Conservation (phyloP, 805 yeast species). For the Sugiyamaella qingdaonensis region DNA sequence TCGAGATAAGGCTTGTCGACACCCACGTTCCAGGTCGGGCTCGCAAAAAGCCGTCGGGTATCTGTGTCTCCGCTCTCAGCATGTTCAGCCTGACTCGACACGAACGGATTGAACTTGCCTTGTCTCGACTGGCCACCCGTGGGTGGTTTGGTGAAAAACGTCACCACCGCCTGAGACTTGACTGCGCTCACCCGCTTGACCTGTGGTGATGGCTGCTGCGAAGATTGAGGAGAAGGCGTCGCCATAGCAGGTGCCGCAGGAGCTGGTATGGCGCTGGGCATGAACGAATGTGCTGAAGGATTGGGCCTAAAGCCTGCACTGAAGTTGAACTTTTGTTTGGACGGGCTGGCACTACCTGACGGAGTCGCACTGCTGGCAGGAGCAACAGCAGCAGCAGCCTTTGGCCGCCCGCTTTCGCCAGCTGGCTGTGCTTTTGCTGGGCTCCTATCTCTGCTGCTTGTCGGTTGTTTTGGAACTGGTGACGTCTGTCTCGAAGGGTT, state of each 20-base stretch:
- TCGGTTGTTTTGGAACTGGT: neutral
- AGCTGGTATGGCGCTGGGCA: conserved; percentile 19
- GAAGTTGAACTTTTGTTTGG: conserved; percentile 52
- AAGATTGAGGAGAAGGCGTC: conserved; percentile 20
- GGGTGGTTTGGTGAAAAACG: conserved; percentile 36
- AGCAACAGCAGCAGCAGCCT: conserved; percentile 15
- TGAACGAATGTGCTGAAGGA: conserved; percentile 61
- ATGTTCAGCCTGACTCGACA: conserved; percentile 40
- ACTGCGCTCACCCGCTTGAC: conserved; percentile 2
- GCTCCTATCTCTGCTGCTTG: neutral
- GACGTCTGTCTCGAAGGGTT: neutral
- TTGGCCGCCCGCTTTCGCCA: neutral
- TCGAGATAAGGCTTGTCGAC: conserved; percentile 50
- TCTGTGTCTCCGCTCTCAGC: conserved; percentile 26
- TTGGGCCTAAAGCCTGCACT: conserved; percentile 62
- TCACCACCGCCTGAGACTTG: conserved; percentile 14
- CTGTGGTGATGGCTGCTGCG: conserved; percentile 26
- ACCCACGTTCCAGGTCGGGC: conserved; percentile 71
- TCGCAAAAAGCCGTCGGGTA: conserved; percentile 65
- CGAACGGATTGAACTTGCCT: conserved; percentile 51
- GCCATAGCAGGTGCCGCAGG: conserved; percentile 8
- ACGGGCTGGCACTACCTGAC: conserved; percentile 12
- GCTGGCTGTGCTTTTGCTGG: neutral
- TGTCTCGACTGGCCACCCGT: conserved; percentile 28
- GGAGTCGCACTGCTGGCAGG: conserved; percentile 14